Conservation (phyloP, 768 basidiomycete species). For the Hypholoma sublateritium region DNA sequence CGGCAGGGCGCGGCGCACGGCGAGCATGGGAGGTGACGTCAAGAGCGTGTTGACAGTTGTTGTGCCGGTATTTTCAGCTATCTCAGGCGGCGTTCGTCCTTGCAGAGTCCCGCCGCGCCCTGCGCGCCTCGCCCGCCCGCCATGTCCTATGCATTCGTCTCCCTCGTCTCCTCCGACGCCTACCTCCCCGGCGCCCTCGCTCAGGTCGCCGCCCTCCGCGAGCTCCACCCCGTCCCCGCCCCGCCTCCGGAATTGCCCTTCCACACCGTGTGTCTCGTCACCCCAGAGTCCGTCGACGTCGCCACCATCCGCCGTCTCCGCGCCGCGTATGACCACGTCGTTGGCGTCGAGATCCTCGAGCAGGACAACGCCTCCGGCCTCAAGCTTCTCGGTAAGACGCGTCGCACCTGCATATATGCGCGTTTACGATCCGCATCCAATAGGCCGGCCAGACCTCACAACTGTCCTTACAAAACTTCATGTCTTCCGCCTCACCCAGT, state of each 20-base stretch:
- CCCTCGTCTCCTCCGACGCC: constrained; percentile 86
- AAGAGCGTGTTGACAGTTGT: constrained; percentile 30
- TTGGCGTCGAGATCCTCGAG: constrained; percentile 89
- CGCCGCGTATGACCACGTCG: constrained; percentile 77
- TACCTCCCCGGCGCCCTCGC: constrained; percentile 94
- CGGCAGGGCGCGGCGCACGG: constrained; percentile 16
- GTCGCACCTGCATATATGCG: constrained; percentile 13
- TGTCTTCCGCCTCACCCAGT: constrained; percentile 88
- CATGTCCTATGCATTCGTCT: constrained; percentile 75
- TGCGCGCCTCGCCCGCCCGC: constrained; percentile 21
- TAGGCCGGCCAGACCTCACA: constrained; percentile 92
- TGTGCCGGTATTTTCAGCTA: constrained; percentile 20
- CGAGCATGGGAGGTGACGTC: constrained; percentile 19
- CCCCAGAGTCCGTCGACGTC: constrained; percentile 91
- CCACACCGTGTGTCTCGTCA: constrained; percentile 86
- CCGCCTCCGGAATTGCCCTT: constrained; percentile 64
- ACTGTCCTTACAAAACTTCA: constrained; percentile 96
- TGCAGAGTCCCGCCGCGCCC: constrained; percentile 17
- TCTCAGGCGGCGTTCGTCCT: constrained; percentile 10
- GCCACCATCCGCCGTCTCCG: constrained; percentile 77
- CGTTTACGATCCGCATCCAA: constrained; percentile 9
- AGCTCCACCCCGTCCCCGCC: constrained; percentile 66
- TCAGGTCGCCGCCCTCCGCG: constrained; percentile 80
- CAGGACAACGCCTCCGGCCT: constrained; percentile 67
- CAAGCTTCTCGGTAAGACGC: constrained; percentile 75